These are phyloP conservation scores for Barnettozyma sucrosica DNA, from an alignment of 805 yeast genomes.

Conservation along the genomic window DNA sequence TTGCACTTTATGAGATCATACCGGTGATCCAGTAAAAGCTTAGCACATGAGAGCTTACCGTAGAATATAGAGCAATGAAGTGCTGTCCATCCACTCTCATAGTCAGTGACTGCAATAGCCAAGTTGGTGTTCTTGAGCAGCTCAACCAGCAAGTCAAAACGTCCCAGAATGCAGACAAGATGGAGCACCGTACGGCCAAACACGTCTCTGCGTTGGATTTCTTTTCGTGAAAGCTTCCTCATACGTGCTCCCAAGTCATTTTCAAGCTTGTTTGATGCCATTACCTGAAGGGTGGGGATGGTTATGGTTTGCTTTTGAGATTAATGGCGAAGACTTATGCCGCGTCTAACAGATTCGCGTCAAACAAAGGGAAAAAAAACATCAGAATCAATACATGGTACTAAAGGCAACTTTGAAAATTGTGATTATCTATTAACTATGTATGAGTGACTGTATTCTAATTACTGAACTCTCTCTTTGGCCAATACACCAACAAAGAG, in stretches of 20 bases:
- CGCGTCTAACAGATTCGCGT: background rate
- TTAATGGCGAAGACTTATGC: background rate
- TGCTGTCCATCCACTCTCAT: slow-evolving; percentile 78
- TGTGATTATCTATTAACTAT: background rate
- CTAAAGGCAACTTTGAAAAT: background rate
- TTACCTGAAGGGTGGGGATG: background rate
- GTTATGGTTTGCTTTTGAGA: background rate
- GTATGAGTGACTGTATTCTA: background rate
- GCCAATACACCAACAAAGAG: slow-evolving; percentile 59
- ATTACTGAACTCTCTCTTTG: slow-evolving; percentile 52
- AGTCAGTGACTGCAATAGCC: slow-evolving; percentile 46
- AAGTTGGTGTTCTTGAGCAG: slow-evolving; percentile 42
- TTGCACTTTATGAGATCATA: slow-evolving; percentile 42
- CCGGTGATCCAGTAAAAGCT: slow-evolving; percentile 32
- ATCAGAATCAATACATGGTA: no score
- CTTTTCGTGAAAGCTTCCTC: slow-evolving; percentile 29
- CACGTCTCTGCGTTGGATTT: slow-evolving; percentile 49
- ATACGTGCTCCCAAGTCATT: slow-evolving; percentile 13
- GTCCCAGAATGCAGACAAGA: slow-evolving; percentile 43
- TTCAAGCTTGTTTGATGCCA: slow-evolving; percentile 1
- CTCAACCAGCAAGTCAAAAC: slow-evolving; percentile 39
- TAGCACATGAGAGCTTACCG: slow-evolving; percentile 52
- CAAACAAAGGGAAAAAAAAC: no score
- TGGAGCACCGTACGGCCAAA: slow-evolving; percentile 70
- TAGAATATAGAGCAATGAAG: slow-evolving; percentile 63